Conservation (phyloP, 2,329 filamentous ascomycete species). For the Colletotrichum endophyticum region DNA sequence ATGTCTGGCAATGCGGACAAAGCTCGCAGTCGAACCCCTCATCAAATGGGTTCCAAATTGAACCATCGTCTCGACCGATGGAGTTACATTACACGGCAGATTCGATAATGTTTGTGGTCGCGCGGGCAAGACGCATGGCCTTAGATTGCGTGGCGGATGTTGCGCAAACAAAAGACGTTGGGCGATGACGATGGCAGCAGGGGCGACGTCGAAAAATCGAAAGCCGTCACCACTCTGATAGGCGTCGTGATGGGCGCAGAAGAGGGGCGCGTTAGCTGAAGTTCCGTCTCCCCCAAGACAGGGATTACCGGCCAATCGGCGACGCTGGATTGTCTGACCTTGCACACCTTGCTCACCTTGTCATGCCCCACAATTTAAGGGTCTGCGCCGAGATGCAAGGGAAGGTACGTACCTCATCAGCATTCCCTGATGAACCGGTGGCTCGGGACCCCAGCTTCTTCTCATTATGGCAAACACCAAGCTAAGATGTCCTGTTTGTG, state of each 20-base stretch:
- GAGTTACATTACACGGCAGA: background rate
- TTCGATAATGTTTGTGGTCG: background rate
- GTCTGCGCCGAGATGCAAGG: background rate
- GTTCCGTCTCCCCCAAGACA: background rate
- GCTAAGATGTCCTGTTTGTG: background rate
- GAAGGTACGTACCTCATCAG: background rate
- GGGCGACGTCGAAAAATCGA: constrained; percentile 4
- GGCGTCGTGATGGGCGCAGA: constrained; percentile 13
- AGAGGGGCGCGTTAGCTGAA: constrained; percentile 16
- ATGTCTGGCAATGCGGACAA: constrained; percentile 57
- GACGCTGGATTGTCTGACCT: background rate
- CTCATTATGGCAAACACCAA: background rate
- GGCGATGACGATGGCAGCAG: constrained; percentile 36
- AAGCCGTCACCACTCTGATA: constrained; percentile 14
- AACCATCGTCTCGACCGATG: constrained; percentile 13
- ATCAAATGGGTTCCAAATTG: constrained; percentile 31
- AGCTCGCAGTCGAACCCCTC: constrained; percentile 48
- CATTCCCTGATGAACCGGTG: background rate
- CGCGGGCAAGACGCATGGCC: background rate
- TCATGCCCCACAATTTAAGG: background rate
- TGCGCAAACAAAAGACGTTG: constrained; percentile 29
- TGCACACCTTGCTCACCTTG: background rate
- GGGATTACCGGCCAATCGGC: constrained; percentile 3
- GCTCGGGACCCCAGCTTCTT: background rate
- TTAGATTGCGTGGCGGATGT: constrained; percentile 32